Evolutionary conservation across 768 basidiomycete genomes (phyloP).

Genomic region (Pleurotus sapidus): DNA sequence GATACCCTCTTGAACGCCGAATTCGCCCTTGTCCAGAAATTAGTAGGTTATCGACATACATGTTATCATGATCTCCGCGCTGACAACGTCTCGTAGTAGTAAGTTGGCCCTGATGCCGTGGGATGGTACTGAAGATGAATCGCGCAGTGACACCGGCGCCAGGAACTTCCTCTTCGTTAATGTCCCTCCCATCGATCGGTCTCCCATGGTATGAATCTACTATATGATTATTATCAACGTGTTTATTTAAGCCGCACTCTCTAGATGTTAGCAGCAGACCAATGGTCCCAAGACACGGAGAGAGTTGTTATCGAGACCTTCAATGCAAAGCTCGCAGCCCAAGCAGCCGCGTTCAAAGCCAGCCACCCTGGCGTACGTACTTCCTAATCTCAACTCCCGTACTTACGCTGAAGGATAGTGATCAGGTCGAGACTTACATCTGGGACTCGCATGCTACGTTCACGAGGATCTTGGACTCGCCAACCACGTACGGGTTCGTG

Average conservation of each 20-base stretch:
- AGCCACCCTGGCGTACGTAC: conserved; percentile 43
- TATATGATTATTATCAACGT: not conserved
- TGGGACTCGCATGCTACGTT: conserved; percentile 53
- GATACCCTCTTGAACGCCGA: conserved; percentile 46
- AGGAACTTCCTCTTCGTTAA: conserved; percentile 51
- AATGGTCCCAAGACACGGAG: conserved; percentile 37
- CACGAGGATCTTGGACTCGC: conserved; percentile 44
- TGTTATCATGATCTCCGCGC: conserved; percentile 12
- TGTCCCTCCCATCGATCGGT: conserved; percentile 39
- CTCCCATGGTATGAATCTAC: conserved; percentile 34
- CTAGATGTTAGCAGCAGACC: conserved; percentile 42
- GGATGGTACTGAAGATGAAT: conserved; percentile 1
- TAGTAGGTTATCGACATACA: conserved; percentile 24
- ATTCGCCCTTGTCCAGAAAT: conserved; percentile 46
- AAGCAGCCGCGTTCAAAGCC: conserved; percentile 37
- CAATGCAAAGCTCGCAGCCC: conserved; percentile 45
- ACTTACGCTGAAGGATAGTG: not conserved
- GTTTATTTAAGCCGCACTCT: not conserved
- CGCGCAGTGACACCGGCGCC: conserved; percentile 45
- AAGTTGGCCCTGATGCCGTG: conserved; percentile 4
- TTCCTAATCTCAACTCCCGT: not conserved
- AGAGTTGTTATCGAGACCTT: conserved; percentile 47
- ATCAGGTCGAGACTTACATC: conserved; percentile 42
- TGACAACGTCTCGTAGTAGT: conserved; percentile 27
- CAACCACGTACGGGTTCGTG: conserved; percentile 51